A percentile compares a stretch with the other conserved stretches of the same genome.
These are phyloP conservation scores for Phytopythium sindhum DNA, from an alignment of 352 stramenopile species.

Conservation along the genomic window DNA sequence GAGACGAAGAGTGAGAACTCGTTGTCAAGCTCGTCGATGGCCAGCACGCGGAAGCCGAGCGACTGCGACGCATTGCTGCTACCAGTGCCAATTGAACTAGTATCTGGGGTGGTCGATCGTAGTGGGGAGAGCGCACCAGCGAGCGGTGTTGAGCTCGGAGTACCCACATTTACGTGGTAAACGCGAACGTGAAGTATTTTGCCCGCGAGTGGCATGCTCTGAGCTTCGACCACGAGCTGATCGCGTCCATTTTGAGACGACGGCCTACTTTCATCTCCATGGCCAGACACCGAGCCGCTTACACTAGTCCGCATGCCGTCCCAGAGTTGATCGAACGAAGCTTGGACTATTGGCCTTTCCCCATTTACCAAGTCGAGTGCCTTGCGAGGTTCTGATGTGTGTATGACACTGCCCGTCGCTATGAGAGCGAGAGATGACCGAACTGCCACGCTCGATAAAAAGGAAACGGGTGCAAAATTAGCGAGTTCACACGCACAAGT, in stretches of 20 bases:
- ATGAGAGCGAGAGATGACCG: not conserved
- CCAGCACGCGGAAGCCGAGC: conserved; percentile 42
- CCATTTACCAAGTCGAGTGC: not conserved
- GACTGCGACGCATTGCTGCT: not conserved
- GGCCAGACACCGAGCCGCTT: not conserved
- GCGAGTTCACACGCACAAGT: not conserved
- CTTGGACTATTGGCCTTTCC: not conserved
- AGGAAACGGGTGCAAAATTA: not conserved
- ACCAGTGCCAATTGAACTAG: not conserved
- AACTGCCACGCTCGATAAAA: not conserved
- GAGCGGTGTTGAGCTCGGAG: not conserved
- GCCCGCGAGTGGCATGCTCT: conserved; percentile 28
- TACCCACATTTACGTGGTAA: conserved; percentile 19
- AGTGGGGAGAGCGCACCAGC: not conserved
- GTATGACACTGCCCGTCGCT: not conserved
- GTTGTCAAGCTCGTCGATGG: conserved; percentile 66
- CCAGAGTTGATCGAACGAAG: no score
- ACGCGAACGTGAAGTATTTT: conserved; percentile 33
- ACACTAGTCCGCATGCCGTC: not conserved
- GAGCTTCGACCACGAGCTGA: conserved; percentile 32
- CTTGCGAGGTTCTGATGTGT: not conserved
- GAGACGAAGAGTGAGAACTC: conserved; percentile 60
- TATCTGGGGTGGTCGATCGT: not conserved
- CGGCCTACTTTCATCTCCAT: not conserved
- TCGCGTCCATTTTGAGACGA: conserved; percentile 10